Evolutionary conservation across 176 grass and related monocot species (phyloP).

Genomic region (Triticum monococcum): DNA sequence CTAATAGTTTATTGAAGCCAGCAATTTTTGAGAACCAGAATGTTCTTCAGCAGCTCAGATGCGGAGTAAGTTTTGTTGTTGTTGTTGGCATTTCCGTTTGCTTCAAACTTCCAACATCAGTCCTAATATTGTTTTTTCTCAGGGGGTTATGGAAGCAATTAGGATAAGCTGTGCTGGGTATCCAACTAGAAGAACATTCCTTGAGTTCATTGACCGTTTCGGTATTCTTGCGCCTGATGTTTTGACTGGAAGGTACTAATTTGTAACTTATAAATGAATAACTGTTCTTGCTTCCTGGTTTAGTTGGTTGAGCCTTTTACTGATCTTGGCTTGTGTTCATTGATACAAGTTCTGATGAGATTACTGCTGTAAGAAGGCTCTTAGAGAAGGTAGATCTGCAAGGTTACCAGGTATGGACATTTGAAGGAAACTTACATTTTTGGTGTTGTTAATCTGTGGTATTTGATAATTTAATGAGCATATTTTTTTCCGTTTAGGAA

Average conservation of each 20-base stretch:
- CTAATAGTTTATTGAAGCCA: constrained; percentile 95
- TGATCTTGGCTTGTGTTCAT: constrained; percentile 28
- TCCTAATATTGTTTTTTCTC: constrained; percentile 34
- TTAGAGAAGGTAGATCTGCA: constrained; percentile 77
- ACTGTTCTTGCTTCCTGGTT: constrained; percentile 22
- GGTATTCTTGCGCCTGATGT: constrained; percentile 91
- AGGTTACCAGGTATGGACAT: constrained; percentile 78
- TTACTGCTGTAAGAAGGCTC: constrained; percentile 66
- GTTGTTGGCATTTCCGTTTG: constrained; percentile 15
- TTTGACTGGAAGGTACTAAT: constrained; percentile 79
- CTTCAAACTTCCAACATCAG: constrained; percentile 26
- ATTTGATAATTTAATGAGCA: background rate
- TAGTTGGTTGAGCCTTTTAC: constrained; percentile 18
- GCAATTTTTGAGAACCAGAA: constrained; percentile 90
- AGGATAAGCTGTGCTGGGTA: constrained; percentile 96
- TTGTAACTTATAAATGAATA: constrained; percentile 23
- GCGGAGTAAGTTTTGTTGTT: constrained; percentile 69
- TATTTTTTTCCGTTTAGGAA: background rate
- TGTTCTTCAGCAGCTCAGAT: constrained; percentile 97
- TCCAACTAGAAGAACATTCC: constrained; percentile 95
- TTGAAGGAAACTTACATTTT: constrained; percentile 8
- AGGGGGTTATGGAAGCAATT: constrained; percentile 99
- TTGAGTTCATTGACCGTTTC: constrained; percentile 92
- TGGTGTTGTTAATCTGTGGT: constrained; percentile 13
- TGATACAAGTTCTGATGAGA: constrained; percentile 79